Conservation (phyloP, 208 protist species). For the Trichomonas vaginalis region DNA sequence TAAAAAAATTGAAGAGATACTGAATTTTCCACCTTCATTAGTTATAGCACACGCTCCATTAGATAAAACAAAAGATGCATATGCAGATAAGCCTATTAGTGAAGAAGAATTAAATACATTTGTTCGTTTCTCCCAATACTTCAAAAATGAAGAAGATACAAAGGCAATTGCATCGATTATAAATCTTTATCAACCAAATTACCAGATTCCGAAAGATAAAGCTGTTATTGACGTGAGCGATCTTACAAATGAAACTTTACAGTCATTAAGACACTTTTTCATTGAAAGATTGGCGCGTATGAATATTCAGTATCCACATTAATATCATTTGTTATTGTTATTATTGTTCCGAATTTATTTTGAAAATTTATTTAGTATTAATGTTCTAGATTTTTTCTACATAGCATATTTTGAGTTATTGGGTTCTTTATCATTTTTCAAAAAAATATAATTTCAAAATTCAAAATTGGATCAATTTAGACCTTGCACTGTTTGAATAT, state of each 20-base stretch:
- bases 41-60: not conserved
- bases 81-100: not conserved
- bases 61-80: not conserved
- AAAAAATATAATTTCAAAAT: too few species aligned
- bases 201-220: not conserved
- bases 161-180: not conserved
- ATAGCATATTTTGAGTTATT: too few species aligned
- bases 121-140: not conserved
- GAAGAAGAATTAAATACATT: slow-evolving; percentile 16
- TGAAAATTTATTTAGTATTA: too few species aligned
- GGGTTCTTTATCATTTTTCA: too few species aligned
- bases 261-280: not conserved
- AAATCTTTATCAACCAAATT: not conserved
- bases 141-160: not conserved
- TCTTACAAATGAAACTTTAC: not conserved
- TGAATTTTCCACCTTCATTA: not conserved
- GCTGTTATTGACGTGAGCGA: not conserved
- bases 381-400: too few species aligned
- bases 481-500: too few species aligned
- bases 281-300: not conserved
- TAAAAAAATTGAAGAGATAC: not conserved
- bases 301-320: not conserved
- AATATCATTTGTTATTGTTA: too few species aligned
- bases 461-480: too few species aligned
- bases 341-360: too few species aligned